Percentiles rank a stretch among this genome's conserved stretches.
These are phyloP conservation scores for Pezicula radicicola DNA, from an alignment of 2,329 filamentous ascomycete genomes.

Conservation along the genomic window DNA sequence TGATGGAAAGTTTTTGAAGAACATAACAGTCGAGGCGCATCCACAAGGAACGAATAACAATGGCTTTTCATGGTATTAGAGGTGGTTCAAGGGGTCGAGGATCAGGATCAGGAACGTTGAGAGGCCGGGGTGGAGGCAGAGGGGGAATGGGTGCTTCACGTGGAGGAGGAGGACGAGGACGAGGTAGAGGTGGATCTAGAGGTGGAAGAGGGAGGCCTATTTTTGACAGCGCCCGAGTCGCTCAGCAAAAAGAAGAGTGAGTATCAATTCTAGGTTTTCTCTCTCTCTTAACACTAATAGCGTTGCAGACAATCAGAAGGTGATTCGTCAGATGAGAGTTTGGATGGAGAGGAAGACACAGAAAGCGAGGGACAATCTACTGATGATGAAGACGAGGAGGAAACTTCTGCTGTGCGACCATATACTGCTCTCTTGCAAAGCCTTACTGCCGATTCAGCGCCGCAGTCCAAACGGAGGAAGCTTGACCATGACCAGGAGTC, in stretches of 20 bases:
- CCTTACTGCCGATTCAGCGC: slow-evolving; percentile 43
- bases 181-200: slow-evolving; percentile 20
- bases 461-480: slow-evolving; percentile 55
- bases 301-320: slow-evolving; percentile 18
- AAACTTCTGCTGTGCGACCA: slow-evolving; percentile 38
- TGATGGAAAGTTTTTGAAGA: not conserved
- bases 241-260: slow-evolving; percentile 39
- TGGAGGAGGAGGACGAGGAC: slow-evolving; percentile 22
- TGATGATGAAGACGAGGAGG: slow-evolving; percentile 39
- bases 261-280: not conserved
- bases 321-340: slow-evolving; percentile 32
- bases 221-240: slow-evolving; percentile 45
- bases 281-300: slow-evolving; percentile 2
- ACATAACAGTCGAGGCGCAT: not conserved
- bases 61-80: slow-evolving; percentile 17
- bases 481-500: slow-evolving; percentile 32
- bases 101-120: slow-evolving; percentile 7
- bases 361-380: slow-evolving; percentile 42
- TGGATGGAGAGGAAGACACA: slow-evolving; percentile 35
- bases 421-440: slow-evolving; percentile 59
- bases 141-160: slow-evolving; percentile 12
- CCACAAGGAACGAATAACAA: slow-evolving; percentile 7
- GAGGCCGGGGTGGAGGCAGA: slow-evolving; percentile 23
- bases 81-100: slow-evolving; percentile 1
- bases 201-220: slow-evolving; percentile 32